phyloP scores from a whole-genome alignment of 1,284 basidiomycete species.

The Leccinum fallax region DNA sequence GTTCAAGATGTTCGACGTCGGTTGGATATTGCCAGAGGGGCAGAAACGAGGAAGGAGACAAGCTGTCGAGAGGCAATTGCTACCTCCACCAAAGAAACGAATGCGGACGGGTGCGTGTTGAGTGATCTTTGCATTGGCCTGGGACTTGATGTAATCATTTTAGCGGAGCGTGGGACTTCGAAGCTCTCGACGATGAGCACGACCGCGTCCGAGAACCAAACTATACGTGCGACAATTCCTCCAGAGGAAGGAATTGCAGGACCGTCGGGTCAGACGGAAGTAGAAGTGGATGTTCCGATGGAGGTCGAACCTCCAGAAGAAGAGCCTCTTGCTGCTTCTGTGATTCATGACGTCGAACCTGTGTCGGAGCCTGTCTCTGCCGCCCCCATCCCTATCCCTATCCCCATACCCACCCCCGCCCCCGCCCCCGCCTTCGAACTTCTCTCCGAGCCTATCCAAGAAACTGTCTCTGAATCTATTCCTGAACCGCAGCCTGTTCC shows the following conservation, averaged over 20 bases:
- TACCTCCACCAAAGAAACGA: conserved; percentile 53
- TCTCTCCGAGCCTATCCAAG: not conserved
- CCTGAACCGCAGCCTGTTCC: not conserved
- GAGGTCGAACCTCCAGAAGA: conserved; percentile 17
- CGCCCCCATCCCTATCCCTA: not conserved
- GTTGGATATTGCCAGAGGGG: conserved; percentile 84
- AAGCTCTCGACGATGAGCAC: conserved; percentile 54
- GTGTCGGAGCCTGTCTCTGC: not conserved
- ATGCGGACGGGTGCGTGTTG: conserved; percentile 47
- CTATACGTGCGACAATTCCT: conserved; percentile 27
- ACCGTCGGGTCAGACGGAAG: conserved; percentile 26
- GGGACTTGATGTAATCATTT: not conserved
- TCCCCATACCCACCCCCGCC: not conserved
- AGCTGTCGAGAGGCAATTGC: conserved; percentile 42
- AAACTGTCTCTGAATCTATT: not conserved
- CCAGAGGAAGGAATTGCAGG: conserved; percentile 22
- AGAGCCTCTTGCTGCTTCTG: not conserved
- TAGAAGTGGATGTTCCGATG: conserved; percentile 21
- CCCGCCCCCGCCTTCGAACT: not conserved
- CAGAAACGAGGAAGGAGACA: conserved; percentile 59
- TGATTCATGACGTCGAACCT: conserved; percentile 1
- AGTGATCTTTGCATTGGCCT: not conserved
- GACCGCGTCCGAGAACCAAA: conserved; percentile 52
- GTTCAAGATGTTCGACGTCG: conserved; percentile 83
- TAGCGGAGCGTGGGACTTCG: conserved; percentile 46